These are phyloP conservation scores for Silene noctiflora DNA, from an alignment of 179 eudicot species.

Conservation along the genomic window DNA sequence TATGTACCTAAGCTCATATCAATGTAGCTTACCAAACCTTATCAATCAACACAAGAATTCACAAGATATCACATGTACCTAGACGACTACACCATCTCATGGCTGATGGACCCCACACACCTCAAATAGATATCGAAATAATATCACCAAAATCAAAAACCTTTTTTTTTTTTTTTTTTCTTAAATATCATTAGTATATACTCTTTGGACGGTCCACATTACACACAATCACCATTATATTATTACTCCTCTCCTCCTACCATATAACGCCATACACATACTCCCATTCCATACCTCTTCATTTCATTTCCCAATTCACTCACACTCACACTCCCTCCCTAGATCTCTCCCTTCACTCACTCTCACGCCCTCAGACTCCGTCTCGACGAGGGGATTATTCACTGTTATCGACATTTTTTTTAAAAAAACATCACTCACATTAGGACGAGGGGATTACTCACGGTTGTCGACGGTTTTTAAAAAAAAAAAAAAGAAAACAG, in stretches of 20 bases:
- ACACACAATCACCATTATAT: not conserved
- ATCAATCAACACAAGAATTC: not conserved
- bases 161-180: no score
- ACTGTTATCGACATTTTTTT: no score
- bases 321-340: not conserved
- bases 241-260: no score
- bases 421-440: no score
- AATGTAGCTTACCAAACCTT: not conserved
- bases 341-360: constrained; percentile 9
- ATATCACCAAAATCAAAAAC: no score
- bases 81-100: not conserved
- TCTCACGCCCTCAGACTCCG: not conserved
- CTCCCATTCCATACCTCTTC: not conserved
- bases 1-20: no score
- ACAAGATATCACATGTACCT: not conserved
- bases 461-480: no score
- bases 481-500: no score
- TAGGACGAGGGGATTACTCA: no score
- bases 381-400: not conserved
- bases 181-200: no score
- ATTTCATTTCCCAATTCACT: constrained; percentile 7
- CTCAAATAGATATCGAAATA: not conserved
- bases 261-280: not conserved
- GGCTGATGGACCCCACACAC: not conserved
- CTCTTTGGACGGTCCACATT: not conserved